phyloP scores from a whole-genome alignment of 805 yeast species.

The Cyberlindnera suaveolens region DNA sequence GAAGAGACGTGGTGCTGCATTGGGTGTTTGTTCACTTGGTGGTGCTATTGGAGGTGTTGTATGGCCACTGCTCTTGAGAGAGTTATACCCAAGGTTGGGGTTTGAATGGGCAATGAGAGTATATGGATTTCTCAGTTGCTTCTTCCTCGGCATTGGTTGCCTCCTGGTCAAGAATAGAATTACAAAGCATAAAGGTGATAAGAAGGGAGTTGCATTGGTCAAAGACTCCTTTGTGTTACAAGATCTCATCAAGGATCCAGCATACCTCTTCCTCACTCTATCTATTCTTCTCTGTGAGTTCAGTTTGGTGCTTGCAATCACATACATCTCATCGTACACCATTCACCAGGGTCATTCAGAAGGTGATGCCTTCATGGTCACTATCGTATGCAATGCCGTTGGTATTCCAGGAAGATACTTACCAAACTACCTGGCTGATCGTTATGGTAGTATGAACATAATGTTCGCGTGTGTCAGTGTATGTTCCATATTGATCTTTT shows the following conservation, averaged over 20 bases:
- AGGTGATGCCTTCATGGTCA: constrained; percentile 35
- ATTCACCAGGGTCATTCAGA: constrained; percentile 36
- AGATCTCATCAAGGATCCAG: constrained; percentile 22
- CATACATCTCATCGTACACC: constrained; percentile 47
- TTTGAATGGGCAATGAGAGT: constrained; percentile 46
- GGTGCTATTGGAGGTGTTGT: constrained; percentile 43
- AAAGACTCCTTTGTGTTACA: constrained; percentile 6
- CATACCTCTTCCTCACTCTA: constrained; percentile 36
- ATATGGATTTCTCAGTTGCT: constrained; percentile 34
- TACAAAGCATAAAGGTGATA: constrained; percentile 4
- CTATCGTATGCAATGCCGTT: constrained; percentile 36
- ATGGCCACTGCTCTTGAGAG: constrained; percentile 38
- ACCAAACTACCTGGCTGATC: constrained; percentile 37
- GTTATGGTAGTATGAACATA: constrained; percentile 32
- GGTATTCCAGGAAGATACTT: constrained; percentile 40
- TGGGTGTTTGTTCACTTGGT: constrained; percentile 39
- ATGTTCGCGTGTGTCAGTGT: constrained; percentile 33
- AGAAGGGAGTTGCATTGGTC: neutral
- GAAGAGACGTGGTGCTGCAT: constrained; percentile 34
- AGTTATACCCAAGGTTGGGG: constrained; percentile 34
- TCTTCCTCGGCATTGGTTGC: constrained; percentile 24
- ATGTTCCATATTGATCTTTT: constrained; percentile 41
- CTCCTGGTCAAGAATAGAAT: constrained; percentile 33
- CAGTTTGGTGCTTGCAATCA: constrained; percentile 35
- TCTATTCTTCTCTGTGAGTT: constrained; percentile 11